Evolutionary conservation across 306 rosid species (phyloP), one percentile per base, ranked within the genome.

Genomic region (Cicer chorassanicum): DNA sequence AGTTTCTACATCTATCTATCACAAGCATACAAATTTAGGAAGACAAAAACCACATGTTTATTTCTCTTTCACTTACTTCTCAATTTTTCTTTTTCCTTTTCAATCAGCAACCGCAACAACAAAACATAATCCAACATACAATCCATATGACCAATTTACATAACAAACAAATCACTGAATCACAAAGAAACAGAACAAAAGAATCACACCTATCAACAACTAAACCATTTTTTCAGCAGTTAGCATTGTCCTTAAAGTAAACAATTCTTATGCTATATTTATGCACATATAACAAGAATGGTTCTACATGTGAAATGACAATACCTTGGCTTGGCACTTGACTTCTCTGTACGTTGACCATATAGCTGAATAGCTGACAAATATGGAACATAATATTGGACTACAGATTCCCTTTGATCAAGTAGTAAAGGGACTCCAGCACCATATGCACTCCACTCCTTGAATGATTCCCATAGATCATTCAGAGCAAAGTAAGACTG

Each of bases 361-460:
- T 89, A 93, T 1, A 93, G 83, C 70, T 91, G 98, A 36, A 93
- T 93, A 73, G 88, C 98, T 14, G 97, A 93, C 83, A 93, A 81
- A 80, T 86, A 93, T 1, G 98, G 98, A 78, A 93, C 98, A 77
- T 91, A 91, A 67, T 94, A 91, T 56, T 94, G 98, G 24, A 91
- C 74, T 51, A 91, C 96, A 81, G 97, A 90, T 55, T 90, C 90
- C 66, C 78, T 68, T 66, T 86, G 87, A 78, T 87, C 86, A 40
- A 91, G 93, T 38, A 94, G 39, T 74, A 90, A 79, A 45, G 96
- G 98, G 7, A 94, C 97, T 82, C 97, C 98, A 4, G 88, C 93
- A 54, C 97, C 98, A 63, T 94, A 94, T 3, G 91, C 92, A 82
- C 97, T 94, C 97, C 96, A 88, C 81, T 91, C 97, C 89, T 81